These are phyloP conservation scores for Alternaria brassicae DNA, from an alignment of 2,329 filamentous ascomycete species.

Conservation along the genomic window DNA sequence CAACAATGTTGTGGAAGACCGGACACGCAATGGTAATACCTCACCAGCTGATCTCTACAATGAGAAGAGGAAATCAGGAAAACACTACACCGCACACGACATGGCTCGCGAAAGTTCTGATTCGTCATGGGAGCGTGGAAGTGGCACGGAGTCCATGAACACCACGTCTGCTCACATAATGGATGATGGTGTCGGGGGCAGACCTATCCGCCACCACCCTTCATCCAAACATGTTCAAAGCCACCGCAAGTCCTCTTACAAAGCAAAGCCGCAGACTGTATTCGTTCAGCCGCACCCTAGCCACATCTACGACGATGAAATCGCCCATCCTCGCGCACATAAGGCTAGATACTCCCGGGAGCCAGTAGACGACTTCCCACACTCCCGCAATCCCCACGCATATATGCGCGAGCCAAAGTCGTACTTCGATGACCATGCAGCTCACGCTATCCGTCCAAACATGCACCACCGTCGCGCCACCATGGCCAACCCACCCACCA, in stretches of 20 bases:
- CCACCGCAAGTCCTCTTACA: slow-evolving; percentile 1
- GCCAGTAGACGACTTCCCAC: slow-evolving; percentile 16
- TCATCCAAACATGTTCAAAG: not conserved
- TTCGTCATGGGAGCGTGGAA: slow-evolving; percentile 29
- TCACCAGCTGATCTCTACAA: slow-evolving; percentile 19
- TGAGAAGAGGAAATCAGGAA: slow-evolving; percentile 17
- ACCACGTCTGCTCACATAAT: slow-evolving; percentile 29
- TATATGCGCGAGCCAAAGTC: slow-evolving; percentile 3
- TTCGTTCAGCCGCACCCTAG: slow-evolving; percentile 13
- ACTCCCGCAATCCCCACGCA: not conserved
- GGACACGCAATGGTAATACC: slow-evolving; percentile 17
- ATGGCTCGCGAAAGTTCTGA: slow-evolving; percentile 23
- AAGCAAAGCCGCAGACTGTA: not conserved
- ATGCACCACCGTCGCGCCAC: slow-evolving; percentile 22
- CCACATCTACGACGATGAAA: slow-evolving; percentile 16
- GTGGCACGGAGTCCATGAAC: slow-evolving; percentile 30
- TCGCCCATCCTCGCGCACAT: slow-evolving; percentile 7
- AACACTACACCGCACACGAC: slow-evolving; percentile 13
- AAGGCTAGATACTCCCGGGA: slow-evolving; percentile 3
- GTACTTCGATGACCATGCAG: slow-evolving; percentile 17
- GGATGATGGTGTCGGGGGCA: slow-evolving; percentile 32
- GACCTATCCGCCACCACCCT: slow-evolving; percentile 12
- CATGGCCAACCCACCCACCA: slow-evolving; percentile 2
- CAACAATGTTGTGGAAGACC: slow-evolving; percentile 16
- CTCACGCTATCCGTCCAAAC: slow-evolving; percentile 6